phyloP scores from a whole-genome alignment of 352 stramenopile genomes.

The Thalassiosira mediterranea region DNA sequence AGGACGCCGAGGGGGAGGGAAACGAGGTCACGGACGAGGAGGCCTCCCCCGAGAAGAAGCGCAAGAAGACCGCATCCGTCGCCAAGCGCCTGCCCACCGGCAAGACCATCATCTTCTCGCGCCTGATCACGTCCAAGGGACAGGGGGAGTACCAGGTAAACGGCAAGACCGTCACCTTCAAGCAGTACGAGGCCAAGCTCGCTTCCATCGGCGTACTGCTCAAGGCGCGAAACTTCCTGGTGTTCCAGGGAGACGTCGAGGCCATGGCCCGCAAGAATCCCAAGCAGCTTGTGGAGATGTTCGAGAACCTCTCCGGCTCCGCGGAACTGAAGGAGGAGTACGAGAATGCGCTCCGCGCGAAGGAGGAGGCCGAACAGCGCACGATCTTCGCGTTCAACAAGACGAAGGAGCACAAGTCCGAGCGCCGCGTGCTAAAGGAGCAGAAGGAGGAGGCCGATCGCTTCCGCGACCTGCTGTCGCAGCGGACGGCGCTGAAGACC shows the following conservation, averaged over 20 bases:
- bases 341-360: constrained; percentile 85
- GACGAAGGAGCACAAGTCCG: constrained; percentile 93
- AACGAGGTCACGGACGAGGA: constrained; percentile 22
- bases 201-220: constrained; percentile 95
- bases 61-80: constrained; percentile 29
- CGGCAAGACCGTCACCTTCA: constrained; percentile 75
- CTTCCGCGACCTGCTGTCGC: constrained; percentile 69
- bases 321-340: constrained; percentile 87
- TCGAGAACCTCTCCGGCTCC: constrained; percentile 96
- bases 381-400: constrained; percentile 95
- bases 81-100: constrained; percentile 41
- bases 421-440: constrained; percentile 92
- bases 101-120: constrained; percentile 87
- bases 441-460: constrained; percentile 85
- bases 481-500: constrained; percentile 81
- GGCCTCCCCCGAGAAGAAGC: constrained; percentile 17
- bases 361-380: constrained; percentile 92
- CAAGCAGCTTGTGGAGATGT: constrained; percentile 94
- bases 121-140: constrained; percentile 92
- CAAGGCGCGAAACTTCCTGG: constrained; percentile 99
- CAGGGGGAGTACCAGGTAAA: constrained; percentile 84
- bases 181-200: constrained; percentile 93
- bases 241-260: constrained; percentile 99
- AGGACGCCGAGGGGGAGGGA: constrained; percentile 28
- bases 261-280: constrained; percentile 95